Percentiles rank a stretch among this genome's conserved stretches.
Conservation (phyloP, 331 rosid species). For the Spiraea crenata region DNA sequence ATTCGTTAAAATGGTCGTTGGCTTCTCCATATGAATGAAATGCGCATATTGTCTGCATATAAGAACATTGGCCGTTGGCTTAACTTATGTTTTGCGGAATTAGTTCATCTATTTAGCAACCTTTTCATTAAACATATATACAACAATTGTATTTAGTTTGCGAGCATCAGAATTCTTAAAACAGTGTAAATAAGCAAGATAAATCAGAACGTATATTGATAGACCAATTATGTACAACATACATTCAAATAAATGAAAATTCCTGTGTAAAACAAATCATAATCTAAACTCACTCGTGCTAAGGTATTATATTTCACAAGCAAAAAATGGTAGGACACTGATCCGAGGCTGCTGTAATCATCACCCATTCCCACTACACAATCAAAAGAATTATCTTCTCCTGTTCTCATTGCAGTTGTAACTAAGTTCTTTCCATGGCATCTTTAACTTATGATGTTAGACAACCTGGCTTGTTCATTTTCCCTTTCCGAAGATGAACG, state of each 20-base stretch:
- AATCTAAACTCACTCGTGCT: background rate
- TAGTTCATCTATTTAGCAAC: too few relatives aligned
- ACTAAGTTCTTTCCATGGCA: constrained; percentile 1
- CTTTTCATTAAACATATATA: too few relatives aligned
- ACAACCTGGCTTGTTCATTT: background rate
- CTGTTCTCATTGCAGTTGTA: background rate
- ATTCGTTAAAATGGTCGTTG: too few relatives aligned
- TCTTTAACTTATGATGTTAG: background rate
- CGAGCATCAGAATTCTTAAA: background rate
- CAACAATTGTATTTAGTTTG: too few relatives aligned
- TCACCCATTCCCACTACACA: constrained; percentile 7
- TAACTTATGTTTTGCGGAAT: too few relatives aligned
- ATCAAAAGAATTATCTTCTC: constrained; percentile 4
- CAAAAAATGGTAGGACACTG: background rate
- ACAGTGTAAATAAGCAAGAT: background rate
- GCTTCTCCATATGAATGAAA: too few relatives aligned
- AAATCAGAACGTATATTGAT: background rate
- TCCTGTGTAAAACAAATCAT: background rate
- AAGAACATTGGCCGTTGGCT: too few relatives aligned
- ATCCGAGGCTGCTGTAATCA: background rate
- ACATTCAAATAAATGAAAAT: background rate
- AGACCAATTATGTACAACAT: constrained; percentile 3
- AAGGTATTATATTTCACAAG: background rate
- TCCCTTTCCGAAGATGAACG: background rate
- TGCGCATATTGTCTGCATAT: too few relatives aligned